A percentile compares a stretch with the other conserved stretches of the same genome.
Conservation (phyloP, 768 basidiomycete species). For the Neoboletus subvelutipes region DNA sequence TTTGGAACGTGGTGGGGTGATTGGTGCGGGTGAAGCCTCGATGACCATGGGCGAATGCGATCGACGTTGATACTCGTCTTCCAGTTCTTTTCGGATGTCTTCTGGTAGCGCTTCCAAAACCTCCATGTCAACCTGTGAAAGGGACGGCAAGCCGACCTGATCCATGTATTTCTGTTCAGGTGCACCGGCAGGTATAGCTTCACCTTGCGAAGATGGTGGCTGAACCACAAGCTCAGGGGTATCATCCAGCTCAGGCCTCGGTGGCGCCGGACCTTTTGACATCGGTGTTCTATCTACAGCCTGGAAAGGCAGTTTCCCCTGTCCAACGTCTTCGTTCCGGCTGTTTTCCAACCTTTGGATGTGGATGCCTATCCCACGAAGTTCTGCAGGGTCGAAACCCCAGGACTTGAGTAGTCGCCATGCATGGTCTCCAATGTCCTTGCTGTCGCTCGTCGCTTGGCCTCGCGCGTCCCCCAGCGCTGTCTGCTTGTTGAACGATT, state of each 20-base stretch:
- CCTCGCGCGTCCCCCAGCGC: slow-evolving; percentile 59
- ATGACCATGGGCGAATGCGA: slow-evolving; percentile 48
- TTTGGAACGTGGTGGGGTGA: slow-evolving; percentile 12
- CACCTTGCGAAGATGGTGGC: slow-evolving; percentile 36
- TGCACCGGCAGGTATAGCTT: slow-evolving; percentile 8
- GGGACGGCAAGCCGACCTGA: slow-evolving; percentile 54
- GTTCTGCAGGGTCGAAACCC: slow-evolving; percentile 76
- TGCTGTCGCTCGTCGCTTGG: slow-evolving; percentile 69
- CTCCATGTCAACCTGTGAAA: slow-evolving; percentile 72
- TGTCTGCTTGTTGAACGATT: slow-evolving; percentile 74
- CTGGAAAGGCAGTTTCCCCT: slow-evolving; percentile 62
- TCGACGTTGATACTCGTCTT: slow-evolving; percentile 62
- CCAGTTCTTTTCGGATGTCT: slow-evolving; percentile 67
- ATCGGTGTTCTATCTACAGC: slow-evolving; percentile 8
- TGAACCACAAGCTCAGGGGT: slow-evolving; percentile 28
- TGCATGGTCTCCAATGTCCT: slow-evolving; percentile 71
- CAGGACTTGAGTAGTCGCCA: slow-evolving; percentile 73
- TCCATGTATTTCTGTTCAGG: slow-evolving; percentile 12
- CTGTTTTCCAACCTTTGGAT: slow-evolving; percentile 80
- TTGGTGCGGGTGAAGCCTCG: slow-evolving; percentile 6
- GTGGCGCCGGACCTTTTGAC: slow-evolving; percentile 3
- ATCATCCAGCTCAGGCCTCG: background rate
- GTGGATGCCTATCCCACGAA: slow-evolving; percentile 92
- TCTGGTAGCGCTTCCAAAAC: slow-evolving; percentile 71
- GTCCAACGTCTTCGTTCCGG: slow-evolving; percentile 44